Conservation (phyloP, 2,329 filamentous ascomycete species). For the Onygenales sp. region DNA sequence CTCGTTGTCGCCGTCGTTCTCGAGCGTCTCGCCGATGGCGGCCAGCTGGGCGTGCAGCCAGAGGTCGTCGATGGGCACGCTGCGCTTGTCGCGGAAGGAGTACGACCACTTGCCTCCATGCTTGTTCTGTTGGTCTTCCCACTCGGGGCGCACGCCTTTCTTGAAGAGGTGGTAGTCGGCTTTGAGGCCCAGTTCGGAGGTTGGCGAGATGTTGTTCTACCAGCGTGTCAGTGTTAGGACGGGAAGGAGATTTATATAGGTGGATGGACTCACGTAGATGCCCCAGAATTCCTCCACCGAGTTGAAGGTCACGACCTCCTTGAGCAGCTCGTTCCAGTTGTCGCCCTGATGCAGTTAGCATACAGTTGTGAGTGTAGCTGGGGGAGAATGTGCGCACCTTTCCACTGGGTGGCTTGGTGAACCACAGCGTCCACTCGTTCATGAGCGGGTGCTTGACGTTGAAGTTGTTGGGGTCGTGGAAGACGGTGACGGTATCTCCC, state of each 20-base stretch:
- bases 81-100: constrained; percentile 86
- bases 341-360: constrained; percentile 55
- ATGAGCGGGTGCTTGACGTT: constrained; percentile 98
- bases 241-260: not conserved
- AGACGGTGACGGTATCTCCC: constrained; percentile 73
- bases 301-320: constrained; percentile 97
- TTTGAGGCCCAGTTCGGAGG: constrained; percentile 91
- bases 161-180: constrained; percentile 99
- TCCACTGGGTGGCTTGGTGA: constrained; percentile 93
- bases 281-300: constrained; percentile 99
- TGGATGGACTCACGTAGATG: constrained; percentile 67
- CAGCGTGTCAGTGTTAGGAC: not conserved
- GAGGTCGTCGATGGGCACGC: constrained; percentile 81
- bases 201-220: constrained; percentile 96
- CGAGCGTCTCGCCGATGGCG: constrained; percentile 94
- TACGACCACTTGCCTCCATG: constrained; percentile 99
- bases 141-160: constrained; percentile 89
- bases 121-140: constrained; percentile 98
- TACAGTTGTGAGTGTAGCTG: not conserved
- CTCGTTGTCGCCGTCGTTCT: constrained; percentile 85
- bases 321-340: constrained; percentile 97
- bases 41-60: constrained; percentile 97
- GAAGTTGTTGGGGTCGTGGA: constrained; percentile 98
- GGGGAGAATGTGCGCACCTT: constrained; percentile 52
- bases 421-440: constrained; percentile 98